Percentiles rank a stretch among this genome's conserved stretches.
Evolutionary conservation across 345 rosid genomes (phyloP).

Genomic region (Conringia planisiliqua): DNA sequence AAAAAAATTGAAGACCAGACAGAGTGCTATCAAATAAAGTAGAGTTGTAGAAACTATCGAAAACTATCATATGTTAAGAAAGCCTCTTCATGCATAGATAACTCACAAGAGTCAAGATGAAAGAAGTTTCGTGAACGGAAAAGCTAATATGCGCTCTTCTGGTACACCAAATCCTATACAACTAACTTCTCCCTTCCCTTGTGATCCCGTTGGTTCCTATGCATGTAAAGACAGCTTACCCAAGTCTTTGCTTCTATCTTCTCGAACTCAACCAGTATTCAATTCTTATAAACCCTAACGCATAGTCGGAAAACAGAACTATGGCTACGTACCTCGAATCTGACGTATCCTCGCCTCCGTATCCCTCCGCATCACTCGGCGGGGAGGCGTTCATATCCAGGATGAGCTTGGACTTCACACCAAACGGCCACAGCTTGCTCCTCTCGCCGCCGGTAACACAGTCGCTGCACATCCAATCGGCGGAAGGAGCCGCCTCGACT

Average conservation of each 20-base stretch:
- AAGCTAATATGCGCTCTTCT: neutral
- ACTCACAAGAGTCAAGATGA: neutral
- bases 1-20: neutral
- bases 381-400: constrained; percentile 93
- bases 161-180: neutral
- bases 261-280: neutral
- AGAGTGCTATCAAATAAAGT: neutral
- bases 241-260: neutral
- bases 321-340: constrained; percentile 49
- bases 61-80: neutral
- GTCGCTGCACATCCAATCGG: constrained; percentile 81
- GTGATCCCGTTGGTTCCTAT: neutral
- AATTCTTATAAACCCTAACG: constrained; percentile 27
- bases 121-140: neutral
- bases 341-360: constrained; percentile 41
- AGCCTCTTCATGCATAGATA: neutral
- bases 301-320: neutral
- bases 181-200: neutral
- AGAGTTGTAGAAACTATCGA: neutral
- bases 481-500: constrained; percentile 24
- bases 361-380: constrained; percentile 74
- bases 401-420: constrained; percentile 63
- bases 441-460: constrained; percentile 55
- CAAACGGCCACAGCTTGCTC: constrained; percentile 84
- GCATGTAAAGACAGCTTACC: constrained; percentile 14